Evolutionary conservation across 2,329 filamentous ascomycete genomes (phyloP).

Genomic region (Ophiocordyceps camponoti-floridani): DNA sequence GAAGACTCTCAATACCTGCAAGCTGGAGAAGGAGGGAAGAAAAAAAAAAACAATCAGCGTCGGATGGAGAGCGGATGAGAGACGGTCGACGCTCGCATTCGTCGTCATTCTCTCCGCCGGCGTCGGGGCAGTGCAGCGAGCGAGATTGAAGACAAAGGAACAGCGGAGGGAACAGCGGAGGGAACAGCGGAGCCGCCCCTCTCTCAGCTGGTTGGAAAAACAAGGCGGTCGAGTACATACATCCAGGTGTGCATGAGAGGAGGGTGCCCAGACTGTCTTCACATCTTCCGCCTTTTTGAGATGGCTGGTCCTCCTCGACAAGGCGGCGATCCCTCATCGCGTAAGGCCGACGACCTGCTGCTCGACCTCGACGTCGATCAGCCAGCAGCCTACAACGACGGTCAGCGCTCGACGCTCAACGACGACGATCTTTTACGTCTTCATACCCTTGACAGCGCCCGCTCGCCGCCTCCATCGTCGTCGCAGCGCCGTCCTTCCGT

Average conservation of each 20-base stretch:
- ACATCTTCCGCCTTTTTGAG: slow-evolving; percentile 7
- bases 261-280: slow-evolving; percentile 9
- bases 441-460: slow-evolving; percentile 56
- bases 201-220: background rate
- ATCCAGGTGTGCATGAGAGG: slow-evolving; percentile 14
- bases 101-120: background rate
- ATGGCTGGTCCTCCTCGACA: slow-evolving; percentile 39
- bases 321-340: slow-evolving; percentile 14
- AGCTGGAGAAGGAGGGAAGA: too few relatives aligned
- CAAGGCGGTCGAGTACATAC: background rate
- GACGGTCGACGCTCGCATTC: too few relatives aligned
- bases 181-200: background rate
- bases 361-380: slow-evolving; percentile 59
- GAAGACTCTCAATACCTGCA: too few relatives aligned
- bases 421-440: slow-evolving; percentile 36
- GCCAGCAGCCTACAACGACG: slow-evolving; percentile 54
- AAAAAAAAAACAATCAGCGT: too few relatives aligned
- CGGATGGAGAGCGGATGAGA: too few relatives aligned
- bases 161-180: too few relatives aligned
- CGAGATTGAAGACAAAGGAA: background rate
- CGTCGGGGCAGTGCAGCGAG: slow-evolving; percentile 6
- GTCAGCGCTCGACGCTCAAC: slow-evolving; percentile 57
- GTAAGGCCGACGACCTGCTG: slow-evolving; percentile 40
- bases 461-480: too few relatives aligned
- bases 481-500: slow-evolving; percentile 64